These are phyloP conservation scores for Microthlaspi erraticum DNA, from an alignment of 345 rosid genomes.

Conservation along the genomic window DNA sequence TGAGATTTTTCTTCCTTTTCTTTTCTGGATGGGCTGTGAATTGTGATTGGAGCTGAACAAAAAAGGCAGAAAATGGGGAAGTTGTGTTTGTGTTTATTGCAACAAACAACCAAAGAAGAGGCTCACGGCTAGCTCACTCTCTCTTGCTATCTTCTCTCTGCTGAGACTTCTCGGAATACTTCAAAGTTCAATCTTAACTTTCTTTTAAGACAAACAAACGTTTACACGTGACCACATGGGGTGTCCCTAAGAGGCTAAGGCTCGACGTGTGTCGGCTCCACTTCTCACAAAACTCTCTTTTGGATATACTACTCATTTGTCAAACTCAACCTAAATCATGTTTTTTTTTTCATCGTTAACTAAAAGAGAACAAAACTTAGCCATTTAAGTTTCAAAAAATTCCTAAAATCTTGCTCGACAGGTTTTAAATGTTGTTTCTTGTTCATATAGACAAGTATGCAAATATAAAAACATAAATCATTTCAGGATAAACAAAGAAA, in stretches of 20 bases:
- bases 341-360: too few relatives aligned
- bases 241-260: slow-evolving; percentile 16
- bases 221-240: slow-evolving; percentile 49
- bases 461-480: too few relatives aligned
- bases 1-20: slow-evolving; percentile 3
- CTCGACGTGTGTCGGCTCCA: slow-evolving; percentile 47
- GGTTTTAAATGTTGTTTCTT: too few relatives aligned
- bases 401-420: too few relatives aligned
- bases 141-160: slow-evolving; percentile 17
- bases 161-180: slow-evolving; percentile 34
- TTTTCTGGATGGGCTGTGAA: slow-evolving; percentile 10
- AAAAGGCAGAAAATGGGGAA: slow-evolving; percentile 36
- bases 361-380: too few relatives aligned
- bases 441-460: too few relatives aligned
- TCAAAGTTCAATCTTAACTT: slow-evolving; percentile 29
- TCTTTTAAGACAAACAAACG: slow-evolving; percentile 29
- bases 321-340: neutral
- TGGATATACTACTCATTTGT: neutral
- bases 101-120: slow-evolving; percentile 44
- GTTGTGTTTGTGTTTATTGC: slow-evolving; percentile 47
- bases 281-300: slow-evolving; percentile 29
- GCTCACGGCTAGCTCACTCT: too few relatives aligned
- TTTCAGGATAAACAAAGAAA: too few relatives aligned
- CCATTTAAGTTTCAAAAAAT: too few relatives aligned
- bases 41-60: slow-evolving; percentile 28